Evolutionary conservation across 345 rosid genomes (phyloP).

Genomic region (Gossypium mustelinum): DNA sequence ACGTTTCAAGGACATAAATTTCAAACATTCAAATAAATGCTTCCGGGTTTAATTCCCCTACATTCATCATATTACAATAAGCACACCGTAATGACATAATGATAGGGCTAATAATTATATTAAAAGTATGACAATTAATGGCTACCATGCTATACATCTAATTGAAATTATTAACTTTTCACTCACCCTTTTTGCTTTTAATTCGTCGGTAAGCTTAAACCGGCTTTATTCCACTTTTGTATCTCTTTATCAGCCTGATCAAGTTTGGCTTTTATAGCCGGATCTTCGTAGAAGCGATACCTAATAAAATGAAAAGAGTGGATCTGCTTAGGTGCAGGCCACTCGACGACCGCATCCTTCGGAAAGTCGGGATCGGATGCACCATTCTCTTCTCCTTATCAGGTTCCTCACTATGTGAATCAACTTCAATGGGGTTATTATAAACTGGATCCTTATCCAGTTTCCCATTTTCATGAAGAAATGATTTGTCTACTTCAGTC

Average conservation of each 20-base stretch:
- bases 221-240: too few relatives aligned
- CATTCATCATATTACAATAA: not conserved
- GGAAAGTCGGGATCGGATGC: constrained; percentile 42
- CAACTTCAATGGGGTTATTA: constrained; percentile 46
- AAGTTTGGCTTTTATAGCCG: too few relatives aligned
- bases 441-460: constrained; percentile 35
- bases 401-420: constrained; percentile 54
- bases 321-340: too few relatives aligned
- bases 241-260: too few relatives aligned
- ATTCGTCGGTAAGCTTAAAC: constrained; percentile 10
- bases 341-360: constrained; percentile 39
- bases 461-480: constrained; percentile 44
- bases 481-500: constrained; percentile 31
- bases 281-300: too few relatives aligned
- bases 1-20: not conserved
- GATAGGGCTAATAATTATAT: too few relatives aligned
- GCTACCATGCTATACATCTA: too few relatives aligned
- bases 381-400: constrained; percentile 38
- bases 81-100: not conserved
- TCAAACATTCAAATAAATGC: not conserved
- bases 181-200: constrained; percentile 66
- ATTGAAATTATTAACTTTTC: not conserved
- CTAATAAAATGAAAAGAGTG: too few relatives aligned
- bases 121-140: too few relatives aligned
- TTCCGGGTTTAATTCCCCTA: not conserved